Evolutionary conservation across 2,329 filamentous ascomycete genomes (phyloP), one percentile per base, ranked within the genome.

Genomic region (Alternaria novae-zelandiae): DNA sequence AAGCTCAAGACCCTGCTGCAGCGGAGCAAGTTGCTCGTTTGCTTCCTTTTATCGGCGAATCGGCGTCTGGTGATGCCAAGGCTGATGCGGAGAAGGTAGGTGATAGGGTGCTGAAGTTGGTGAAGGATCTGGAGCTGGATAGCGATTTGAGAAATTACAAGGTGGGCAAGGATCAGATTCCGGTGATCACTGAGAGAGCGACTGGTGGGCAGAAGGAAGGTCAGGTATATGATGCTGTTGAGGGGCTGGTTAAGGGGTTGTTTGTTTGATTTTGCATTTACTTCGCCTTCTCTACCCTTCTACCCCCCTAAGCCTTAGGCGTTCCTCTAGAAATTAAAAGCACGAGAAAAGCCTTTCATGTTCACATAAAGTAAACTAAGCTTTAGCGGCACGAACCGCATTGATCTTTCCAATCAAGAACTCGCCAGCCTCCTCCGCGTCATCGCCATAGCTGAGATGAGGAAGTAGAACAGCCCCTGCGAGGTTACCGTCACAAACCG

Each of bases 1-100:
- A 87, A 66, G 83, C 85, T 0, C 65, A 77, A 47, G 82, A 82
- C 6, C 72, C 75, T 1, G 77, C 76, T 4, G 82, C 83, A 36
- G 85, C 85, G 11, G 78, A 76, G 59, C 82, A 85, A 68, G 69
- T 86, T 46, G 80, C 82, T 5, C 71, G 84, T 2, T 67, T 84
- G 57, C 66, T 83, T 21, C 82, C 82, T 1, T 83, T 82, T 49
- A 75, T 86, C 23, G 81, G 82, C 0, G 68, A 83, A 55, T 57
- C 64, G 9, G 68, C 64, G 46, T 80, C 73, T 43, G 83, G 83
- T 0, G 76, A 85, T 68, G 72, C 79, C 55, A 72, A 71, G 63
- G 77, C 77, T 44, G 84, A 86, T 77, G 83, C 81, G 4, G 71
- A 78, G 44, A 78, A 74, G 15, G 83, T 86, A 1, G 83, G 83